Conservation (phyloP, 140 eudicot species). For the Ambrosia hybrid region DNA sequence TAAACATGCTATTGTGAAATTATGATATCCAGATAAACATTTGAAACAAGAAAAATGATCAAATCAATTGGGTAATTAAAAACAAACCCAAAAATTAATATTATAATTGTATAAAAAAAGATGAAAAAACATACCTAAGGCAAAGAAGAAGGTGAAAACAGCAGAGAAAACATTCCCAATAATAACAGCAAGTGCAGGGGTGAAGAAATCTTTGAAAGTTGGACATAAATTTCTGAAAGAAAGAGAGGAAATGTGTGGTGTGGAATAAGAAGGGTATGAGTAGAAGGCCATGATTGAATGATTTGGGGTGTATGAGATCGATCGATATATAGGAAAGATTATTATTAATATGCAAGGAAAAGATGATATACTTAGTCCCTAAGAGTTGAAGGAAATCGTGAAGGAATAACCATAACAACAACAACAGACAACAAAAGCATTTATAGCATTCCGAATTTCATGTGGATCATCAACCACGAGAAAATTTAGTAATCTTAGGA, state of each 20-base stretch:
- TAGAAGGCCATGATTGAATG: conserved; percentile 30
- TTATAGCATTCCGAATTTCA: conserved; percentile 29
- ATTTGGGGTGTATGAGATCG: no score
- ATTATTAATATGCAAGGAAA: not conserved
- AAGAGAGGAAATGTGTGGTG: conserved; percentile 40
- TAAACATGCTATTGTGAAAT: no score
- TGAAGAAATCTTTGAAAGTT: conserved; percentile 51
- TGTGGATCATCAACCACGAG: conserved; percentile 24
- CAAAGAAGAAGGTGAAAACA: conserved; percentile 86
- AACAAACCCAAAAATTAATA: no score
- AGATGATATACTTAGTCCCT: conserved; percentile 14
- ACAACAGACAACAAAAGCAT: not conserved
- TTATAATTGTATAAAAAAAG: no score
- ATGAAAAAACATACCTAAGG: conserved; percentile 54
- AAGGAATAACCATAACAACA: not conserved
- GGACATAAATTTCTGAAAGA: conserved; percentile 33
- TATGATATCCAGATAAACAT: no score
- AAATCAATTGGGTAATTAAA: not conserved
- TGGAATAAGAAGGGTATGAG: conserved; percentile 67
- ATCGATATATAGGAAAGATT: no score
- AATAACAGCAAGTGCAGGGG: conserved; percentile 62
- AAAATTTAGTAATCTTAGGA: conserved; percentile 12
- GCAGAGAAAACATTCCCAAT: conserved; percentile 82
- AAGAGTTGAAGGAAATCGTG: conserved; percentile 4
- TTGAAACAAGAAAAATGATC: not conserved